These are phyloP conservation scores for Diaporthe citri DNA, from an alignment of 2,329 filamentous ascomycete species.

Conservation along the genomic window DNA sequence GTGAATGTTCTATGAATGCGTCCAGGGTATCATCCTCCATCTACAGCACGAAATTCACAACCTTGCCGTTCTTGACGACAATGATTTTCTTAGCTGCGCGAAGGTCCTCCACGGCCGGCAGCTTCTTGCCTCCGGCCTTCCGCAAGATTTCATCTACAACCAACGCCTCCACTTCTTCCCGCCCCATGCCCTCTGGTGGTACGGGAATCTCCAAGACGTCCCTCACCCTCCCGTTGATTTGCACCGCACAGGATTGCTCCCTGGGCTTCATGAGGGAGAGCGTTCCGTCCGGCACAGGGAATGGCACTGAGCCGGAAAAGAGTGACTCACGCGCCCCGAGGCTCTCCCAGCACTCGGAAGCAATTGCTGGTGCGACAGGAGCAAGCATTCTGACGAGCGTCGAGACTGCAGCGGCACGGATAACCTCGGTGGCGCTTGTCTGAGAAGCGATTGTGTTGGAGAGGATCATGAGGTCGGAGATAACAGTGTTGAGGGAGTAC, in stretches of 20 bases:
- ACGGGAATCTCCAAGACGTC: conserved; percentile 75
- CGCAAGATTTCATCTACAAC: conserved; percentile 71
- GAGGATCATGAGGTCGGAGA: conserved; percentile 85
- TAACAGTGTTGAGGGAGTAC: conserved; percentile 83
- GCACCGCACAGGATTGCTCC: conserved; percentile 73
- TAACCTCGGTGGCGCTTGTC: conserved; percentile 53
- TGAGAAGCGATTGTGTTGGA: conserved; percentile 75
- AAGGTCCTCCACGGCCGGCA: conserved; percentile 61
- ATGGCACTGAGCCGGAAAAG: conserved; percentile 62
- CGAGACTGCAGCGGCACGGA: conserved; percentile 64
- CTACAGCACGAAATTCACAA: conserved; percentile 80
- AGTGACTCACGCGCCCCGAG: conserved; percentile 58
- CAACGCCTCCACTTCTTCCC: conserved; percentile 67
- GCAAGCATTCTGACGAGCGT: conserved; percentile 79
- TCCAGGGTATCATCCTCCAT: conserved; percentile 37
- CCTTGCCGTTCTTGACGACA: conserved; percentile 74
- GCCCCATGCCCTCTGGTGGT: conserved; percentile 55
- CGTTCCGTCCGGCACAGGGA: conserved; percentile 69
- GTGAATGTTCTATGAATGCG: conserved; percentile 2
- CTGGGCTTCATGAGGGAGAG: conserved; percentile 63
- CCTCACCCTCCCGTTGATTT: conserved; percentile 83
- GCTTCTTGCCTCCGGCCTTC: conserved; percentile 70
- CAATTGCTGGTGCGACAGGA: conserved; percentile 83
- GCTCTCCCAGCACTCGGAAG: conserved; percentile 83
- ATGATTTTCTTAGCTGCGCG: conserved; percentile 72